Evolutionary conservation across 2,329 filamentous ascomycete species (phyloP).

Genomic region (Monosporascus cannonballus): DNA sequence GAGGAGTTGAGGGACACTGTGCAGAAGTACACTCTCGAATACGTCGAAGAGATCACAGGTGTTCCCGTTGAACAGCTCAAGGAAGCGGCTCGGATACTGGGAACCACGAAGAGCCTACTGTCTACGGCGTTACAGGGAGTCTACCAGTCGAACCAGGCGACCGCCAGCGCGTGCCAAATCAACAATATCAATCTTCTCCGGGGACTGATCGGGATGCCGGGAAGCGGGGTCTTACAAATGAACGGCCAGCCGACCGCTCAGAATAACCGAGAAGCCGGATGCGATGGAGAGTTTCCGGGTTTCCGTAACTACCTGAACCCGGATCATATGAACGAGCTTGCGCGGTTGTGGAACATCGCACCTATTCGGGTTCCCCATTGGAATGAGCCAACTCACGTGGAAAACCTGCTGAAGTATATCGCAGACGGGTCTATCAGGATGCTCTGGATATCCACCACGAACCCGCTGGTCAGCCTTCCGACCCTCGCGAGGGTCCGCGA

Average conservation of each 20-base stretch:
- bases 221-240: conserved; percentile 31
- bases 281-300: conserved; percentile 31
- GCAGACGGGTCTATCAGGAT: conserved; percentile 27
- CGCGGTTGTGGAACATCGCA: conserved; percentile 31
- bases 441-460: conserved; percentile 32
- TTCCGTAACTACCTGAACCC: conserved; percentile 30
- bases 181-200: conserved; percentile 34
- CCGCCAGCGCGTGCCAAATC: conserved; percentile 31
- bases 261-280: conserved; percentile 32
- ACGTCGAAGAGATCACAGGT: conserved; percentile 29
- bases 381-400: conserved; percentile 30
- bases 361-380: conserved; percentile 28
- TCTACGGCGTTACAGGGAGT: conserved; percentile 33
- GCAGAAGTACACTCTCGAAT: conserved; percentile 24
- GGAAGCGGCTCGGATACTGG: conserved; percentile 27
- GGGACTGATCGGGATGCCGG: conserved; percentile 28
- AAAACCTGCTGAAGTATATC: conserved; percentile 31
- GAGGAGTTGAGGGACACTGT: conserved; percentile 23
- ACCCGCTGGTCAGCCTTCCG: conserved; percentile 31
- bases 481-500: conserved; percentile 23
- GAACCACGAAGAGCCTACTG: conserved; percentile 24
- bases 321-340: conserved; percentile 29
- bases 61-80: conserved; percentile 23
- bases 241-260: conserved; percentile 34
- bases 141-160: conserved; percentile 35